Conservation (phyloP, 441 rosid genomes). For the Pelargonium fulgidum region DNA sequence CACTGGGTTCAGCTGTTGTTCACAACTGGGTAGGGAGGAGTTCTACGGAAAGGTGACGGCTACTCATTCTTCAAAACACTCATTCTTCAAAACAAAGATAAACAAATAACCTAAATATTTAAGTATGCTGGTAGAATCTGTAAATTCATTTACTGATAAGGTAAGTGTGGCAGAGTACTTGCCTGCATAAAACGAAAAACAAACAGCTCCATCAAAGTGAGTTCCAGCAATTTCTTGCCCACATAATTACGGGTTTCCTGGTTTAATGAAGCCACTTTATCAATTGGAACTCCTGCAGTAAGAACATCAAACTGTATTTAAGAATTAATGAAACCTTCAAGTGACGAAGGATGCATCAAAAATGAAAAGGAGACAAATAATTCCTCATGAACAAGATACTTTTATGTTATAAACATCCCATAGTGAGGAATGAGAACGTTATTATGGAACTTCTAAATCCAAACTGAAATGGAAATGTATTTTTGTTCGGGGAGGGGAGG, state of each 20-base stretch:
- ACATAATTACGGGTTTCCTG: constrained; percentile 75
- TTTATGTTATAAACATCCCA: not conserved
- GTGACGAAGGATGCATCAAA: not conserved
- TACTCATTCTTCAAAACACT: not conserved
- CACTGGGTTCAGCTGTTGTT: not conserved
- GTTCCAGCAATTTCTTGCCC: constrained; percentile 72
- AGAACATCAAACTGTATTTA: not conserved
- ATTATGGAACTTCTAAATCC: not conserved
- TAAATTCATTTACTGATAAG: not conserved
- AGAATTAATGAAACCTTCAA: not conserved
- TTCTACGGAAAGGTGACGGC: not conserved
- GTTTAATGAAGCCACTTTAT: constrained; percentile 71
- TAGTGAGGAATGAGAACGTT: not conserved
- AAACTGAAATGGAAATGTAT: constrained; percentile 1
- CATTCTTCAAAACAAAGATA: not conserved
- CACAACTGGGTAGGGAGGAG: not conserved
- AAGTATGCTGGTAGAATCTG: not conserved
- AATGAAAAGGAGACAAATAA: not conserved
- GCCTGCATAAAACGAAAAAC: constrained; percentile 90
- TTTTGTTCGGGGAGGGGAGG: not conserved
- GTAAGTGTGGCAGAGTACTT: constrained; percentile 9
- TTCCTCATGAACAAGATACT: not conserved
- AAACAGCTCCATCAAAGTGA: constrained; percentile 78
- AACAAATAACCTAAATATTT: not conserved
- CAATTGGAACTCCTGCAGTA: constrained; percentile 69